phyloP scores from a whole-genome alignment of 1,284 basidiomycete genomes.

The Malassezia japonica region DNA sequence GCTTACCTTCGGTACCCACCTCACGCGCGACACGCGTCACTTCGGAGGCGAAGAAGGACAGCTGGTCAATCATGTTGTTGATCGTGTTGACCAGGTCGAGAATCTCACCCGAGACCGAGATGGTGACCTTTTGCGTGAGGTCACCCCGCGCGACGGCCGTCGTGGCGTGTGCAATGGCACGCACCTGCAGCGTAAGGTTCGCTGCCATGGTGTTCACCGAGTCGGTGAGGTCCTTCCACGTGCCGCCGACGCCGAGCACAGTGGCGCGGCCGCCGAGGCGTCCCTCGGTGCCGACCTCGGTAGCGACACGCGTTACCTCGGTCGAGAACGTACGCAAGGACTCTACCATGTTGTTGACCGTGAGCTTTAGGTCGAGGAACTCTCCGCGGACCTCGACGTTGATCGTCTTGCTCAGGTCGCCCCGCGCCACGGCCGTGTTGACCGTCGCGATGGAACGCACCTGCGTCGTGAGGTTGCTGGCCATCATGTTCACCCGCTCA shows the following conservation, averaged over 20 bases:
- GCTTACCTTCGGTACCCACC: constrained; percentile 89
- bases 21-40: constrained; percentile 91
- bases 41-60: constrained; percentile 85
- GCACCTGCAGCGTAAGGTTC: constrained; percentile 77
- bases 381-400: constrained; percentile 47
- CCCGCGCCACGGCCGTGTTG: constrained; percentile 43
- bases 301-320: constrained; percentile 48
- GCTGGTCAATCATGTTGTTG: constrained; percentile 50
- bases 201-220: constrained; percentile 58
- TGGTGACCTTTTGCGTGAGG: constrained; percentile 80
- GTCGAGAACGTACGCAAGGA: constrained; percentile 48
- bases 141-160: constrained; percentile 91
- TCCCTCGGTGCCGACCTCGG: constrained; percentile 49
- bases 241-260: constrained; percentile 48
- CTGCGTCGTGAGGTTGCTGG: constrained; percentile 72
- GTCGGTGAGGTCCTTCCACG: constrained; percentile 68
- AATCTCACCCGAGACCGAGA: constrained; percentile 91
- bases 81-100: constrained; percentile 70
- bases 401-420: constrained; percentile 48
- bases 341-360: constrained; percentile 49
- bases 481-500: constrained; percentile 50
- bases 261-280: constrained; percentile 47
- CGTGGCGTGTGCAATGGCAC: constrained; percentile 87
- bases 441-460: constrained; percentile 56
- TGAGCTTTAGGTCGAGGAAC: constrained; percentile 46